Percentiles rank a stretch among this genome's conserved stretches.
phyloP scores from a whole-genome alignment of 805 yeast species.

The Ogataea paraovalis region DNA sequence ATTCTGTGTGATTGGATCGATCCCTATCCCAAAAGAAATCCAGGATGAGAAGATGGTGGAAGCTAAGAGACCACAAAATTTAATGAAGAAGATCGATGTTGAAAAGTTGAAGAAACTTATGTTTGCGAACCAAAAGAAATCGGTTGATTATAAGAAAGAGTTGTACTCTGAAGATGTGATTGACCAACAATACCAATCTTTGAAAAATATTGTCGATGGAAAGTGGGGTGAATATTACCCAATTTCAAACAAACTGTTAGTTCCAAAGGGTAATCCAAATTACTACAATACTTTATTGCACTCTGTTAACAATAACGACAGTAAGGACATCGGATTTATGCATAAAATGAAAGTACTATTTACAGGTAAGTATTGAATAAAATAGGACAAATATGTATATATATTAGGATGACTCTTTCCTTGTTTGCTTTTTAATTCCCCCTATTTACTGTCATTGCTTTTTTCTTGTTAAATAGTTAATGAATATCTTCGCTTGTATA shows the following conservation, averaged over 20 bases:
- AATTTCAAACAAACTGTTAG: slow-evolving; percentile 59
- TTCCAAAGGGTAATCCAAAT: slow-evolving; percentile 81
- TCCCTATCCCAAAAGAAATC: slow-evolving; percentile 36
- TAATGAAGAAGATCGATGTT: slow-evolving; percentile 32
- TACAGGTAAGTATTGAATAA: slow-evolving; percentile 56
- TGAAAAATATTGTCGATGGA: slow-evolving; percentile 53
- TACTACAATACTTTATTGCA: slow-evolving; percentile 69
- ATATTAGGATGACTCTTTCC: too few relatives aligned
- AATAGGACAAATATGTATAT: not conserved
- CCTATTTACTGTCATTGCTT: not conserved
- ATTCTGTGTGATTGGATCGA: slow-evolving; percentile 48
- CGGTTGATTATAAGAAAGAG: slow-evolving; percentile 43
- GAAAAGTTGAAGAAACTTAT: slow-evolving; percentile 37
- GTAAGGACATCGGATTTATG: slow-evolving; percentile 44
- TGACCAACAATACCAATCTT: slow-evolving; percentile 52
- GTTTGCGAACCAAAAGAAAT: slow-evolving; percentile 31
- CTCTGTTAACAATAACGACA: slow-evolving; percentile 58
- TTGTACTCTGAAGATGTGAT: slow-evolving; percentile 46
- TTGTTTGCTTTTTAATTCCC: not conserved
- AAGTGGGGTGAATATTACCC: slow-evolving; percentile 62
- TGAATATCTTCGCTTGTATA: not conserved
- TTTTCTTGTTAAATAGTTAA: not conserved
- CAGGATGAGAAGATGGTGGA: slow-evolving; percentile 31
- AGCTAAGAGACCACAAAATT: slow-evolving; percentile 33
- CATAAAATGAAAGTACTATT: slow-evolving; percentile 70